Conservation (phyloP, 768 basidiomycete species). For the Pulveroboletus sp. region DNA sequence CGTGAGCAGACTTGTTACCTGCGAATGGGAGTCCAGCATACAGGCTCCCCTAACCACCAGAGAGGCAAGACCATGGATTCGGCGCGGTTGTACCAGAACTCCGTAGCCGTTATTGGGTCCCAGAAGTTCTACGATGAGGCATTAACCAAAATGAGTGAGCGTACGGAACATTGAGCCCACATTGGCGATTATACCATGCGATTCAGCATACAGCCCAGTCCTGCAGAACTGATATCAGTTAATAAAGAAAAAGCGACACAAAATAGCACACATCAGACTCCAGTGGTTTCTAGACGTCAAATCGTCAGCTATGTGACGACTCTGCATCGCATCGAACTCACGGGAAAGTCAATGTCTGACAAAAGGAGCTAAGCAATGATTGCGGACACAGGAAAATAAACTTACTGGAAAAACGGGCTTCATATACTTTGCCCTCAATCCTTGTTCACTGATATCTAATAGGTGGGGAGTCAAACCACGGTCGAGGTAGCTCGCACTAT, state of each 20-base stretch:
- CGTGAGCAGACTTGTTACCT: background rate
- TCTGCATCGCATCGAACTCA: constrained; percentile 37
- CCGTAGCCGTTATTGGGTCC: constrained; percentile 59
- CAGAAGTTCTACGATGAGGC: constrained; percentile 65
- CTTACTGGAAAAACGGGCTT: constrained; percentile 82
- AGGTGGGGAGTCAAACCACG: constrained; percentile 82
- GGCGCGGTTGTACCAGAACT: constrained; percentile 69
- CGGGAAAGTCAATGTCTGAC: constrained; percentile 86
- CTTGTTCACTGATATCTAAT: constrained; percentile 73
- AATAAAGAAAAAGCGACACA: background rate
- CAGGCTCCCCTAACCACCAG: constrained; percentile 93
- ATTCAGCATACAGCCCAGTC: constrained; percentile 87
- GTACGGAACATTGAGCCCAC: constrained; percentile 36
- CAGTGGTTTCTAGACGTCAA: constrained; percentile 73
- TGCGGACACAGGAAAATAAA: constrained; percentile 28
- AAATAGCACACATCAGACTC: constrained; percentile 62
- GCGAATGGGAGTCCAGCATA: constrained; percentile 34
- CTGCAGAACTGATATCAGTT: constrained; percentile 35
- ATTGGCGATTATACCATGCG: constrained; percentile 89
- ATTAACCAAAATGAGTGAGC: background rate
- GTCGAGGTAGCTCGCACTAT: constrained; percentile 83
- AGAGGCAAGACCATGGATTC: constrained; percentile 58
- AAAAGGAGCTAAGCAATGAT: constrained; percentile 2
- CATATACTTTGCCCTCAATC: constrained; percentile 85
- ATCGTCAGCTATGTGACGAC: background rate